A percentile compares a stretch with the other conserved stretches of the same genome.
Conservation (phyloP, 176 grass and related monocot species). For the Ensete glaucum region DNA sequence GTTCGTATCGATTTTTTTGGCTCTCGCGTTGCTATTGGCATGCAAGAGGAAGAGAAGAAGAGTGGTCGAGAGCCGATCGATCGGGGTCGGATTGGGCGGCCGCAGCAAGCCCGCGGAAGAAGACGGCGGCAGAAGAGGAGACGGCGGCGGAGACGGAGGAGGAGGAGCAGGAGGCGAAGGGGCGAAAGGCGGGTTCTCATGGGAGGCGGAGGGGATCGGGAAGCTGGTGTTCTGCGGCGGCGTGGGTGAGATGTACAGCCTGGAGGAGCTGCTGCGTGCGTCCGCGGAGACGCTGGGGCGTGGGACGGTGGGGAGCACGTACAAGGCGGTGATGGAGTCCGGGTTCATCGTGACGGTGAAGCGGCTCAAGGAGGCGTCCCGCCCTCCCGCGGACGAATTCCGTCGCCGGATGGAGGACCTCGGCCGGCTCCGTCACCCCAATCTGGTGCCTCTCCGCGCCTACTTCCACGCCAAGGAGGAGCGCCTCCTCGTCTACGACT, state of each 20-base stretch:
- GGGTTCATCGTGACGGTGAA: constrained; percentile 99
- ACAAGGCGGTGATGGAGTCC: constrained; percentile 97
- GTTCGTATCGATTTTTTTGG: constrained; percentile 28
- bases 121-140: neutral
- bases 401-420: constrained; percentile 58
- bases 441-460: constrained; percentile 69
- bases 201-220: constrained; percentile 74
- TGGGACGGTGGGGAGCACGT: constrained; percentile 86
- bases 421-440: constrained; percentile 63
- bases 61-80: constrained; percentile 24
- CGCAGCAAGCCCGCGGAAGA: constrained; percentile 2
- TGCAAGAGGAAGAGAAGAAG: constrained; percentile 39
- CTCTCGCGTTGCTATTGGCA: constrained; percentile 22
- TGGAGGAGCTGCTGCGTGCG: constrained; percentile 85
- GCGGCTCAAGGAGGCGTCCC: constrained; percentile 55
- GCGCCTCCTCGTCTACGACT: constrained; percentile 90
- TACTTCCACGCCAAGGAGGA: constrained; percentile 98
- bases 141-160: neutral
- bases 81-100: neutral
- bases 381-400: constrained; percentile 23
- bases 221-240: constrained; percentile 86
- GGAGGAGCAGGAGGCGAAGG: constrained; percentile 1
- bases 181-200: constrained; percentile 41
- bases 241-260: constrained; percentile 51
- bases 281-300: constrained; percentile 99